Evolutionary conservation across 495 filamentous ascomycete genomes (phyloP).

Genomic region (Sphaerosporella brunnea): DNA sequence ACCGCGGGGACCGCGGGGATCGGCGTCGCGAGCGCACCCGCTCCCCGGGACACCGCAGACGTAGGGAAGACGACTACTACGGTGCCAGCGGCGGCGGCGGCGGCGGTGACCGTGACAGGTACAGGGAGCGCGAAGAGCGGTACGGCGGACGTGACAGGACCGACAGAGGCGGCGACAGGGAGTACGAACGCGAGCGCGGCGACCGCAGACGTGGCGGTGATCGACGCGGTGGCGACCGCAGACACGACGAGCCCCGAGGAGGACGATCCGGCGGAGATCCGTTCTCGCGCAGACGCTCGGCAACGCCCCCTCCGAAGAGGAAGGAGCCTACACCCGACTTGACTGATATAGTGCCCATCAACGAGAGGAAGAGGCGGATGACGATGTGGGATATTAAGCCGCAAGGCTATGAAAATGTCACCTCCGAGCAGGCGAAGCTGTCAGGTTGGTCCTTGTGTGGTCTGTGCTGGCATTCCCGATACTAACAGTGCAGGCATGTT

Average conservation of each 20-base stretch:
- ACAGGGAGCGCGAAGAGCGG: slow-evolving; percentile 30
- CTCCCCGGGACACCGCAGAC: slow-evolving; percentile 24
- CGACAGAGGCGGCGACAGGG: slow-evolving; percentile 28
- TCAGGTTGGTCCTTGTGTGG: slow-evolving; percentile 52
- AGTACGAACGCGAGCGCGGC: slow-evolving; percentile 28
- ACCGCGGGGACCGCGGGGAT: slow-evolving; percentile 23
- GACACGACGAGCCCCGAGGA: slow-evolving; percentile 19
- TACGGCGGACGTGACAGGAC: slow-evolving; percentile 30
- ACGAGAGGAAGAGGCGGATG: slow-evolving; percentile 70
- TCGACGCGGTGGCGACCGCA: slow-evolving; percentile 19
- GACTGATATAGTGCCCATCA: slow-evolving; percentile 59
- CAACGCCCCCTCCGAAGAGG: slow-evolving; percentile 68
- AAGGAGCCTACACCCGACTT: slow-evolving; percentile 89
- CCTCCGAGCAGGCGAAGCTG: slow-evolving; percentile 94
- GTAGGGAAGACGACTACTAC: slow-evolving; percentile 24
- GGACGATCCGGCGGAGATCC: slow-evolving; percentile 6
- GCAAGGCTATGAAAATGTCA: slow-evolving; percentile 94
- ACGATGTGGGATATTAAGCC: slow-evolving; percentile 99
- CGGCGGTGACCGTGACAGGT: slow-evolving; percentile 14
- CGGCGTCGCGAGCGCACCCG: slow-evolving; percentile 27
- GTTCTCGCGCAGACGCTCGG: slow-evolving; percentile 47
- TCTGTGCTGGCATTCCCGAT: too few species aligned
- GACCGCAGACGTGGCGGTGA: slow-evolving; percentile 20
- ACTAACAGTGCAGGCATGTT: slow-evolving; percentile 79
- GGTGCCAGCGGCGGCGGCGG: slow-evolving; percentile 11